A percentile compares a stretch with the other conserved stretches of the same genome.
These are phyloP conservation scores for Typha latifolia DNA, from an alignment of 176 grass and related monocot species.

Conservation along the genomic window DNA sequence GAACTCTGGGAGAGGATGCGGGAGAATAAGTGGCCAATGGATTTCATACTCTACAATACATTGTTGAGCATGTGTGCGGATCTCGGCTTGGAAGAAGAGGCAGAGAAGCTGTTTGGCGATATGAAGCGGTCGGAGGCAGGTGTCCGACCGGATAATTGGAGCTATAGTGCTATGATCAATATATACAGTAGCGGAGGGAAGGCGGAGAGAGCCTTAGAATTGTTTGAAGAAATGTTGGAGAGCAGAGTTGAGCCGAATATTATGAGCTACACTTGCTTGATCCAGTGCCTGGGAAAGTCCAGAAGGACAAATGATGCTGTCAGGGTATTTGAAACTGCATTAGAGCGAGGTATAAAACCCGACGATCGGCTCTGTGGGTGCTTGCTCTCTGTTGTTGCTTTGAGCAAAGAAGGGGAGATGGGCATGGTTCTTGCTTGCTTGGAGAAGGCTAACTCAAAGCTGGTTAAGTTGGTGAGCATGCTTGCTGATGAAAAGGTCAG, in stretches of 20 bases:
- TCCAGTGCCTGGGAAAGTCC: slow-evolving; percentile 71
- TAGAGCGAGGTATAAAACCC: slow-evolving; percentile 37
- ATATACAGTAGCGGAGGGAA: slow-evolving; percentile 66
- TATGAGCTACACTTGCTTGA: slow-evolving; percentile 87
- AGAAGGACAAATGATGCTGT: slow-evolving; percentile 40
- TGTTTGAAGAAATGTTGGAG: slow-evolving; percentile 67
- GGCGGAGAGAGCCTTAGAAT: slow-evolving; percentile 35
- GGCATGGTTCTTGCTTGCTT: slow-evolving; percentile 45
- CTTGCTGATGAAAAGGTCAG: slow-evolving; percentile 23
- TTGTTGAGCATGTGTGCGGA: slow-evolving; percentile 89
- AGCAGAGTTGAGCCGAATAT: slow-evolving; percentile 49
- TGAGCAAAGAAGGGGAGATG: slow-evolving; percentile 39
- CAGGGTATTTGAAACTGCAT: slow-evolving; percentile 34
- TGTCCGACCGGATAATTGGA: slow-evolving; percentile 65
- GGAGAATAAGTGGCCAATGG: slow-evolving; percentile 46
- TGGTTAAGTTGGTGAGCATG: slow-evolving; percentile 55
- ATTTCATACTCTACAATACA: slow-evolving; percentile 87
- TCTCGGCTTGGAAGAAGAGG: slow-evolving; percentile 56
- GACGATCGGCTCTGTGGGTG: slow-evolving; percentile 75
- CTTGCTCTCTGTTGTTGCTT: slow-evolving; percentile 57
- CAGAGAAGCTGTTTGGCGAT: slow-evolving; percentile 69
- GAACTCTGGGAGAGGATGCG: slow-evolving; percentile 65
- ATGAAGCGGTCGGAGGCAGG: slow-evolving; percentile 42
- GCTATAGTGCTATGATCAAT: slow-evolving; percentile 89
- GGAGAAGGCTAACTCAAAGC: slow-evolving; percentile 42